Percentiles rank a stretch among this genome's conserved stretches.
Evolutionary conservation across 768 basidiomycete species (phyloP).

Genomic region (Coprinopsis strossmayeri): DNA sequence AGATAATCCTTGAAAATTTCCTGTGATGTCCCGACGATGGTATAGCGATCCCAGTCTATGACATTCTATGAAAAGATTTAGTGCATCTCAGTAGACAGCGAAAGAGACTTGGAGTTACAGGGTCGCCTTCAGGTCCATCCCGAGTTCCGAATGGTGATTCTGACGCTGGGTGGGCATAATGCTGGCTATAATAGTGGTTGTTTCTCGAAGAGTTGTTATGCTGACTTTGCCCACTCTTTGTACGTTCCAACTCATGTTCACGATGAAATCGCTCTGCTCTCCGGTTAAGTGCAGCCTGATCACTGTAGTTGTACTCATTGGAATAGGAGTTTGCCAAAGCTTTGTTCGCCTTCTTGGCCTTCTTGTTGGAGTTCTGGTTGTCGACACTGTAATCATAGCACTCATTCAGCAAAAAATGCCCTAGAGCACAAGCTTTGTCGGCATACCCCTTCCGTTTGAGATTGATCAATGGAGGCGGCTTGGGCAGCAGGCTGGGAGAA

Average conservation of each 20-base stretch:
- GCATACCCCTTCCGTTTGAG: constrained; percentile 71
- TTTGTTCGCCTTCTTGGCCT: constrained; percentile 54
- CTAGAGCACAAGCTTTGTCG: constrained; percentile 1
- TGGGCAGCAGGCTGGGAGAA: constrained; percentile 48
- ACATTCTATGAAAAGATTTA: constrained; percentile 59
- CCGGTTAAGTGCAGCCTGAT: constrained; percentile 63
- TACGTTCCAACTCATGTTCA: constrained; percentile 79
- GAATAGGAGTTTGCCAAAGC: constrained; percentile 27
- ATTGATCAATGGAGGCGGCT: constrained; percentile 44
- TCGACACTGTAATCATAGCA: constrained; percentile 23
- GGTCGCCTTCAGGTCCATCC: constrained; percentile 70
- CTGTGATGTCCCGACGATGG: constrained; percentile 87
- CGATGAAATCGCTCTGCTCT: constrained; percentile 87
- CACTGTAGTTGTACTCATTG: constrained; percentile 41
- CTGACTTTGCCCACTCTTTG: constrained; percentile 41
- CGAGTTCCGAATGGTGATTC: constrained; percentile 15
- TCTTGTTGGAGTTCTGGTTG: constrained; percentile 35
- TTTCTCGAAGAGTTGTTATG: constrained; percentile 29
- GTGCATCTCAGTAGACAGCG: neutral
- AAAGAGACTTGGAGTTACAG: constrained; percentile 38
- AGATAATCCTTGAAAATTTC: constrained; percentile 96
- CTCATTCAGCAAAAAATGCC: constrained; percentile 20
- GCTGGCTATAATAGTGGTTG: constrained; percentile 27
- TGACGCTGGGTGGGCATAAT: constrained; percentile 45
- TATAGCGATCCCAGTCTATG: constrained; percentile 92